phyloP scores from a whole-genome alignment of 805 yeast genomes.

The Ogataea siamensis region DNA sequence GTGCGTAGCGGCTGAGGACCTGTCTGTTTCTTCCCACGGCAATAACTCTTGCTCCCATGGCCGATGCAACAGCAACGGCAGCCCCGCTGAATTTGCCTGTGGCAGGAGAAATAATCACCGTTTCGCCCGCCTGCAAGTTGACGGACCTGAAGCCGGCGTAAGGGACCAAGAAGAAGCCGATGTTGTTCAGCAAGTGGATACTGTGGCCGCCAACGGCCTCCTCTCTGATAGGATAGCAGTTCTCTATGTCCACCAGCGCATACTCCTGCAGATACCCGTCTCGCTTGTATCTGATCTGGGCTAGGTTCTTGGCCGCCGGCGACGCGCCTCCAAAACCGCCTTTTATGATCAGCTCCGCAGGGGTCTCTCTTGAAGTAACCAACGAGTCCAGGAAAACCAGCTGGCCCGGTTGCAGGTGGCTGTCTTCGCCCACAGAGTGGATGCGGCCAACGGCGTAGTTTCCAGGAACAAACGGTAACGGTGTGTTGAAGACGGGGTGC shows the following conservation, averaged over 20 bases:
- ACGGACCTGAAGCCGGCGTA: constrained; percentile 10
- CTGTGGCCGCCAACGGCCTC: background rate
- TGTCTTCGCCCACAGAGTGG: background rate
- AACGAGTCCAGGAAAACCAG: constrained; percentile 7
- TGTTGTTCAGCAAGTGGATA: background rate
- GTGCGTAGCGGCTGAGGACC: constrained; percentile 1
- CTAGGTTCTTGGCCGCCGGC: constrained; percentile 2
- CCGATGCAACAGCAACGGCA: constrained; percentile 15
- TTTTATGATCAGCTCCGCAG: background rate
- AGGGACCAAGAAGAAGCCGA: constrained; percentile 3
- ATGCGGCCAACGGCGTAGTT: constrained; percentile 7
- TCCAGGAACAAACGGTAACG: constrained; percentile 9
- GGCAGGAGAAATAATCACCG: constrained; percentile 10
- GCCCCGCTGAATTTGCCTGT: constrained; percentile 14
- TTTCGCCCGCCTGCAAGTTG: constrained; percentile 9
- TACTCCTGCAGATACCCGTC: constrained; percentile 8
- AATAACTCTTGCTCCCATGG: constrained; percentile 14
- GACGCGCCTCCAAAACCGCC: constrained; percentile 4
- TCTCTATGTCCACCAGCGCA: constrained; percentile 1
- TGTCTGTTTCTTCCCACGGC: constrained; percentile 12
- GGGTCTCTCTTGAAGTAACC: constrained; percentile 1
- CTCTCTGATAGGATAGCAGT: constrained; percentile 5
- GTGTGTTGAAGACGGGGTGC: constrained; percentile 4
- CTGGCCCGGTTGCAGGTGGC: constrained; percentile 4
- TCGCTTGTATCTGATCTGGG: constrained; percentile 1